Conservation (phyloP, 441 rosid species). For the Francoa sonchifolia region DNA sequence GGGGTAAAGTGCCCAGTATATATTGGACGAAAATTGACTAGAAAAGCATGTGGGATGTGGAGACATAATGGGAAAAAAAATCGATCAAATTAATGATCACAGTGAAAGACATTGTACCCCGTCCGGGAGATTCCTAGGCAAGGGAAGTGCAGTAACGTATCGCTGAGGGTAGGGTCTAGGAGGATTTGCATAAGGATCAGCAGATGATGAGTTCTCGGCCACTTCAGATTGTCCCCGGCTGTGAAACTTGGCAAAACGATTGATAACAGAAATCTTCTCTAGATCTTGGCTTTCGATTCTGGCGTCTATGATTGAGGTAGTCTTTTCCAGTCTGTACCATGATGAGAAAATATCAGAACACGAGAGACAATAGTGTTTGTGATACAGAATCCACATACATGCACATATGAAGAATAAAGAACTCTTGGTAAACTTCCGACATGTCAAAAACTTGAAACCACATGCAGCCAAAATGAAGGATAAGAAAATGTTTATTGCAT, state of each 20-base stretch:
- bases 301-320: conserved; percentile 45
- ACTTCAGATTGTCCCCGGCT: conserved; percentile 34
- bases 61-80: no score
- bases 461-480: no score
- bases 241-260: conserved; percentile 83
- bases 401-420: background rate
- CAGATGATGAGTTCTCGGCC: conserved; percentile 33
- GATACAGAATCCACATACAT: background rate
- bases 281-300: conserved; percentile 64
- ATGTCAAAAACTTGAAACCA: no score
- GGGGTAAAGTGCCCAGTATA: no score
- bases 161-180: conserved; percentile 43
- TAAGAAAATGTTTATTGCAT: no score
- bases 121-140: conserved; percentile 69
- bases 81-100: conserved; percentile 42
- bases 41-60: no score
- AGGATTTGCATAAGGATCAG: conserved; percentile 24
- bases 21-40: no score
- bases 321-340: conserved; percentile 57
- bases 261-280: conserved; percentile 64
- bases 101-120: conserved; percentile 77
- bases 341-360: no score
- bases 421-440: no score
- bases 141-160: conserved; percentile 51
- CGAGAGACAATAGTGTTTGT: no score